A percentile compares a stretch with the other conserved stretches of the same genome.
Conservation (phyloP, 768 basidiomycete species). For the Psilocybe sp. region DNA sequence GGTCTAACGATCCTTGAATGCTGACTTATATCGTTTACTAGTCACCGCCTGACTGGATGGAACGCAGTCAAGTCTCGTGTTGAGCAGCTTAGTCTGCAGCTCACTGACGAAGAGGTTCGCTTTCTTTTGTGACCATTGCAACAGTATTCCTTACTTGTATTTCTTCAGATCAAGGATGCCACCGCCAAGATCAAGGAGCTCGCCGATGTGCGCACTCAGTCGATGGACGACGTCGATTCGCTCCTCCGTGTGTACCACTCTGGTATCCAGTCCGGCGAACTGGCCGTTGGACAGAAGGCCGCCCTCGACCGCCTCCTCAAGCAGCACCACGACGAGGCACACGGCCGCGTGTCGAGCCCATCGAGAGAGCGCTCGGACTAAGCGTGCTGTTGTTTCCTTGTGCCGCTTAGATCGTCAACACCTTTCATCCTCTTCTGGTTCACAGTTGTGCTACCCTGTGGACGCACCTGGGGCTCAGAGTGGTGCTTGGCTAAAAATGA, state of each 20-base stretch:
- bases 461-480: too few relatives aligned
- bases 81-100: constrained; percentile 88
- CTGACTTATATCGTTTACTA: constrained; percentile 21
- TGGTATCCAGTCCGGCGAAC: constrained; percentile 87
- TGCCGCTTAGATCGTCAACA: too few relatives aligned
- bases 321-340: constrained; percentile 57
- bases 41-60: constrained; percentile 96
- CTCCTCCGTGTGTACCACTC: constrained; percentile 95
- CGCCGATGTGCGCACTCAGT: constrained; percentile 96
- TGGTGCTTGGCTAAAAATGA: too few relatives aligned
- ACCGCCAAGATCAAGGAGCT: constrained; percentile 99
- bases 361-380: constrained; percentile 22
- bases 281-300: constrained; percentile 91
- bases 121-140: too few relatives aligned
- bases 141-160: too few relatives aligned
- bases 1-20: not conserved
- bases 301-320: constrained; percentile 84
- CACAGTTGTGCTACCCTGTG: too few relatives aligned
- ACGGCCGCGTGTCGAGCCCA: constrained; percentile 23
- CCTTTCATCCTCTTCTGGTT: too few relatives aligned
- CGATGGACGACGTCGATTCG: constrained; percentile 98
- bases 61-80: constrained; percentile 99
- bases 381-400: not conserved
- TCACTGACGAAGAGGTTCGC: constrained; percentile 85
- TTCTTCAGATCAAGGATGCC: constrained; percentile 85